These are phyloP conservation scores for Bothriochloa decipiens DNA, from an alignment of 176 grass and related monocot genomes.

Conservation along the genomic window DNA sequence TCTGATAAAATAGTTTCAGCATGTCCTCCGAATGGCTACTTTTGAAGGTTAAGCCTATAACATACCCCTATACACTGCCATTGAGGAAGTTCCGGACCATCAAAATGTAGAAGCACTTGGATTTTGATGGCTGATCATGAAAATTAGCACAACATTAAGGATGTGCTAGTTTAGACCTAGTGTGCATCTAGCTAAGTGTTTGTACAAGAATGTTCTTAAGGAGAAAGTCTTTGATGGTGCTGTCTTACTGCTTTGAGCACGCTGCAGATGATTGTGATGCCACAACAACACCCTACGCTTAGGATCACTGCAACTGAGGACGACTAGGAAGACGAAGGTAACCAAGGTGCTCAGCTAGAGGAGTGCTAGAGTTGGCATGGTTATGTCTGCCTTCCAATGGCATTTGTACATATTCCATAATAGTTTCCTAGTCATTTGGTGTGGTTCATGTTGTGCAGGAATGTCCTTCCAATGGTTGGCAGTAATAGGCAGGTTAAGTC, in stretches of 20 bases:
- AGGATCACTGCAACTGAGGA: background rate
- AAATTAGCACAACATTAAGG: background rate
- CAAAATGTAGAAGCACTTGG: background rate
- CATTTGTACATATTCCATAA: too few species aligned
- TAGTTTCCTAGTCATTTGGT: background rate
- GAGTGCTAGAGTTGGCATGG: background rate
- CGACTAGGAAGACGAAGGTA: too few species aligned
- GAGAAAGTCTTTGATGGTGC: background rate
- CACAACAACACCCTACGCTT: too few species aligned
- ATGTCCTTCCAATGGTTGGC: background rate
- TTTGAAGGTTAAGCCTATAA: background rate
- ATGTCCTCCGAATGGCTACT: background rate
- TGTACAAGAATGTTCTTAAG: background rate
- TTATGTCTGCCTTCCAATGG: too few species aligned
- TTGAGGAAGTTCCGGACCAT: background rate
- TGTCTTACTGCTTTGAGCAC: too few species aligned
- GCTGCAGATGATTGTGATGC: too few species aligned
- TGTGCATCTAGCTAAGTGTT: background rate
- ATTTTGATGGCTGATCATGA: background rate
- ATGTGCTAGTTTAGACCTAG: too few species aligned
- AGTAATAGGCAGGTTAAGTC: background rate
- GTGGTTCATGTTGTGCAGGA: background rate
- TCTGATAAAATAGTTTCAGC: background rate
- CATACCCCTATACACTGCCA: background rate
- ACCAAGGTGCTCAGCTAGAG: background rate